Base-by-base conservation (phyloP, 352 stramenopile species). In the Phytophthora litchii region DNA sequence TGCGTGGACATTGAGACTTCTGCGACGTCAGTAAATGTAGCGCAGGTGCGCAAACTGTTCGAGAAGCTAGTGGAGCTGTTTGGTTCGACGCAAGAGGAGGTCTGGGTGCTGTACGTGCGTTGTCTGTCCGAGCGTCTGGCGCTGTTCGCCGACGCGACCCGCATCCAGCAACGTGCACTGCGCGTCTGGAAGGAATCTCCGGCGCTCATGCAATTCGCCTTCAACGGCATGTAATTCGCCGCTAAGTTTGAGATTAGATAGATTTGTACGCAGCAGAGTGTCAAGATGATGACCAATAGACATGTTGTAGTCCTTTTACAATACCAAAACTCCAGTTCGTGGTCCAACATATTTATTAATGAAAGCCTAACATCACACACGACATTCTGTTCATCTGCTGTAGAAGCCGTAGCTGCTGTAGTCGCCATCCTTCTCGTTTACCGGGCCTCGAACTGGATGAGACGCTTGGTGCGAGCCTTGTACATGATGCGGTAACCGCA, bases 401-500 rank as follows among this genome's bases (percentile, higher is more conserved):
- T 21, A 14, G 12, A 2, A 29, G 14, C 8, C 13, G 37, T 42
- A 10, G 25, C 19, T 34, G 35, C 40, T 46, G 54, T 23, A 43
- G 42, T 42, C n/a, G 25, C n/a, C n/a, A n/a, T n/a, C n/a, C n/a
- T n/a, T n/a, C n/a, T n/a, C 27, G 57, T 68, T 80, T 91, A 97
- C 61, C 89, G 79, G 17, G 89, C 89, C 60, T 97, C 89, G 52
- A 95, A 96, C 81, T 97, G 89, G 67, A 96, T 95, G 50, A 97
- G 74, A 23, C 96, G 89, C 81, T 98, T 98, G 25, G 96, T 99
- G 59, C 96, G 88, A 17, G 89, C 94, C 82, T 99, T 99, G 89
- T 99, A 99, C 72, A 99, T 94, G 83, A 99, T 98, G 57, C 96
- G 89, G 81, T 98, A 98, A 48, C 95, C 95, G 70, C 96, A 99